A percentile compares a stretch with the other conserved stretches of the same genome.
Evolutionary conservation across 208 protist species (phyloP).

Genomic region (Phytomonas francai): DNA sequence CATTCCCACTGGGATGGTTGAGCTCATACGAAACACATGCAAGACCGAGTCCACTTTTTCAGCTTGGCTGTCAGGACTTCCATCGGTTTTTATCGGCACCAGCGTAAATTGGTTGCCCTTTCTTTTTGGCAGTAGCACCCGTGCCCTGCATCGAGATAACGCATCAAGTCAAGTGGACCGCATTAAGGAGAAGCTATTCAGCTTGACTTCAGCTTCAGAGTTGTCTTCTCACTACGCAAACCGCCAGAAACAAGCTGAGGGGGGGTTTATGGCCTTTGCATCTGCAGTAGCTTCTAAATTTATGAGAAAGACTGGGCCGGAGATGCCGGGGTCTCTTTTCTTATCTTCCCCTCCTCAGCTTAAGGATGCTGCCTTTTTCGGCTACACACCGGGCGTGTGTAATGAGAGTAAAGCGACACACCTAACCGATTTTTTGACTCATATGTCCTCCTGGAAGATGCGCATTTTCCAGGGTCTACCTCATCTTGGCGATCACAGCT

Average conservation of each 20-base stretch:
- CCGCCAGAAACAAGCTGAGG: constrained; percentile 29
- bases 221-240: constrained; percentile 18
- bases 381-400: constrained; percentile 14
- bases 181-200: constrained; percentile 17
- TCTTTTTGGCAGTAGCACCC: too few species aligned
- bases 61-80: too few species aligned
- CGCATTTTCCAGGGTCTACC: constrained; percentile 23
- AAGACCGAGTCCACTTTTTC: too few species aligned
- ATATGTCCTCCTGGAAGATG: constrained; percentile 32
- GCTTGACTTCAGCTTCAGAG: constrained; percentile 26
- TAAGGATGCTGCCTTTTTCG: constrained; percentile 23
- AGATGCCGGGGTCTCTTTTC: constrained; percentile 5
- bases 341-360: too few species aligned
- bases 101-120: too few species aligned
- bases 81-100: too few species aligned
- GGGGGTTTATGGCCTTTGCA: constrained; percentile 10
- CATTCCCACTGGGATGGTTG: too few species aligned
- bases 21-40: too few species aligned
- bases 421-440: constrained; percentile 15
- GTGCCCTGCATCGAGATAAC: too few species aligned
- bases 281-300: neutral
- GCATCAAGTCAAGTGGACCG: constrained; percentile 9
- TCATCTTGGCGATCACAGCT: constrained; percentile 22
- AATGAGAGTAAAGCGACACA: constrained; percentile 1
- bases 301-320: constrained; percentile 8